Evolutionary conservation across 1,284 basidiomycete species (phyloP), one percentile per base, ranked within the genome.

Genomic region (Anthracocystis walkeri): DNA sequence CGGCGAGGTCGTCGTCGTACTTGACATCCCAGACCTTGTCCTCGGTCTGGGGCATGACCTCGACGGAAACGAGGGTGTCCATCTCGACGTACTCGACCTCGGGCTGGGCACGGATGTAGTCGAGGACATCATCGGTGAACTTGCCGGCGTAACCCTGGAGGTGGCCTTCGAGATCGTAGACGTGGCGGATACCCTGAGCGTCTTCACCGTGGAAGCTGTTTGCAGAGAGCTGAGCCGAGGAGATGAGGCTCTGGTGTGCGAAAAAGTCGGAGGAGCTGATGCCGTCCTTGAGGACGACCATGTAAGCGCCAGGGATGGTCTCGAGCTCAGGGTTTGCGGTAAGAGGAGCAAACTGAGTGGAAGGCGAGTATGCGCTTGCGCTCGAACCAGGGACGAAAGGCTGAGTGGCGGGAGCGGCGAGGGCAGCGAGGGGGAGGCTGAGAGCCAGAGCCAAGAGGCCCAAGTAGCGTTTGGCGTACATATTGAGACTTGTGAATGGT

Each of bases 11-110:
- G 23, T 96, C 92, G 77, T 95, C 65, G 64, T 75, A 75, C 20
- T 66, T 40, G 49, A 76, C 68, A 23, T 83, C 77, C 72, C 72
- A 78, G 51, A 82, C 73, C 45, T 66, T 75, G 56, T 75, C 68
- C 33, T 75, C 75, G 50, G 78, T 68, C 60, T 85, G 78, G 35
- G 74, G 78, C 68, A 84, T 78, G 71, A 82, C 78, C 57, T 75
- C 71, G 33, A 77, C 68, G 18, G 67, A 75, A 29, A 85, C 83
- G 55, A 78, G 60, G n/a, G 82, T 75, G 77, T 99, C 97, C 71
- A 88, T 90, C 88, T 99, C 97, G 68, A 99, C 89, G 84, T 92
- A 96, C 33, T 91, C 93, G 54, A 99, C 95, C 86, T 96, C 95
- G 20, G 95, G 95, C 88, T 92, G 89, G 53, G 89, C 87, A 60